Base-by-base conservation (phyloP, 75 land plant genomes). In the Sequoiadendron giganteum region DNA sequence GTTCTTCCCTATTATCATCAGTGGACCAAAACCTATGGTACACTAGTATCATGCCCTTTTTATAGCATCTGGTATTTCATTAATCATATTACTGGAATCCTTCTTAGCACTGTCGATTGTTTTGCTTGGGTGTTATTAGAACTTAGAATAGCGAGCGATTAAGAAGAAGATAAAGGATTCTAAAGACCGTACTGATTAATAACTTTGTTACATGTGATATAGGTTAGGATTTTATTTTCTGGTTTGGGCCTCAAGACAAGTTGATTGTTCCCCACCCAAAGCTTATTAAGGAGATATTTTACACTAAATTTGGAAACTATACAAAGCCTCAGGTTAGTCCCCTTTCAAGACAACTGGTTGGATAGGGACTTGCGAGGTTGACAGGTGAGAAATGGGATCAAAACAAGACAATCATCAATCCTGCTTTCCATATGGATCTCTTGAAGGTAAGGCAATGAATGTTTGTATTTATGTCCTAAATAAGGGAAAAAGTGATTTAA, bases 341-440 rank as follows among this genome's bases (percentile, higher is more conserved):
- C 10, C 32, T 80, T 25, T 43, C 30, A 0, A 7, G 45, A 19
- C 42, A 80, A 43, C 21, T 77, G 80, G 11, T 15, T 3, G n/a
- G 15, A 19, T 3, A n/a, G 1, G 94, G 94, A 4, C 85, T 93
- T 48, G 83, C 85, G 43, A 55, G 55, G 15, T 45, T 70, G 32
- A 82, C 88, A 81, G 94, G 93, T 10, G 90, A 93, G 36, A 87
- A 92, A 85, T 93, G 94, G 91, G 90, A 83, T 40, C 65, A 48
- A 34, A 85, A 90, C 30, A 88, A 90, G 36, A 90, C 85, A 68
- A 84, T 87, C 80, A 86, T 93, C 42, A 81, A 56, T 55, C 91
- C 94, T 70, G 88, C 91, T 47, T 93, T 93, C 84, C 90, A 90
- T n/a, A 80, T 86, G 76, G 94, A 93, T 34, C 89, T 88, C 36